Evolutionary conservation across 768 basidiomycete species (phyloP).

Genomic region (Mycena polygramma): DNA sequence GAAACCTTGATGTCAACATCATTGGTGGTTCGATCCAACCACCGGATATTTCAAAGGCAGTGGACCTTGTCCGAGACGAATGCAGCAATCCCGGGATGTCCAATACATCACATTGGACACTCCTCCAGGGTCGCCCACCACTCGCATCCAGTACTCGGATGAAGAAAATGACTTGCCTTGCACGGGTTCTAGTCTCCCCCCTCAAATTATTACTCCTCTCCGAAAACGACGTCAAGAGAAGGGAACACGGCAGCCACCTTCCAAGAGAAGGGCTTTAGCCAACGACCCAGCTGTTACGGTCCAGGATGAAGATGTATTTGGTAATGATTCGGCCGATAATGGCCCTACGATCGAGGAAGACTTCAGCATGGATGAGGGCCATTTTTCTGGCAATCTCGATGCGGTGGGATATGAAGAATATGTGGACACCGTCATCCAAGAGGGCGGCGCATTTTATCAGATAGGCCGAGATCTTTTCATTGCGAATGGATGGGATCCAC

Average conservation of each 20-base stretch:
- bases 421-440: constrained; percentile 1
- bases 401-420: constrained; percentile 5
- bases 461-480: constrained; percentile 26
- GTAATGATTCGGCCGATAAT: neutral
- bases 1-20: no score
- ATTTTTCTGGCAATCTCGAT: no score
- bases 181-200: no score
- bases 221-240: neutral
- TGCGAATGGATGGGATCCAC: constrained; percentile 36
- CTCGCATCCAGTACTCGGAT: neutral
- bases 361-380: neutral
- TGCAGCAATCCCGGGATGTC: neutral
- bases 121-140: neutral
- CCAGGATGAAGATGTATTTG: neutral
- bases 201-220: neutral
- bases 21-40: no score
- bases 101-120: neutral
- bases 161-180: no score
- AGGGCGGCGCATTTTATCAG: constrained; percentile 26
- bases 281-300: neutral
- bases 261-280: neutral
- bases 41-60: no score
- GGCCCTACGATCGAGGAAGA: no score
- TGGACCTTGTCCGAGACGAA: no score
- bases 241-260: neutral